These are phyloP conservation scores for Macrophomina pseudophaseolina DNA, from an alignment of 2,329 filamentous ascomycete species.

Conservation along the genomic window DNA sequence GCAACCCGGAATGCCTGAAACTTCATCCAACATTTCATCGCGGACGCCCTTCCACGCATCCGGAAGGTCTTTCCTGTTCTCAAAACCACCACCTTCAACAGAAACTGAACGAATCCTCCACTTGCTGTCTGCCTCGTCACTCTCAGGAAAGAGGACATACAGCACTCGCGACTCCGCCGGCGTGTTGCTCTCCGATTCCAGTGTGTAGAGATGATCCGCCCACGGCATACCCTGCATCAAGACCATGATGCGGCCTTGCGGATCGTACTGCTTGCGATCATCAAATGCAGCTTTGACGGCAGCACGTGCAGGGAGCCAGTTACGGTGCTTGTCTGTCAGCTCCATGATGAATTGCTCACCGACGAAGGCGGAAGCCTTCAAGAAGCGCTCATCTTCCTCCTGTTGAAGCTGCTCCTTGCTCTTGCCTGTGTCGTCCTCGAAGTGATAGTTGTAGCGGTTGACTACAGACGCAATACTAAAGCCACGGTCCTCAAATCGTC, in stretches of 20 bases:
- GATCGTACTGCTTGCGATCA: conserved; percentile 69
- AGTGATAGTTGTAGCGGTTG: conserved; percentile 76
- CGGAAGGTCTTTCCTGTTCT: conserved; percentile 88
- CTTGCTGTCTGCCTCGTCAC: conserved; percentile 72
- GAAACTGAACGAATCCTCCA: conserved; percentile 97
- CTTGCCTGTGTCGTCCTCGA: conserved; percentile 50
- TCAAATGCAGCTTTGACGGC: conserved; percentile 78
- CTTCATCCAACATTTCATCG: conserved; percentile 79
- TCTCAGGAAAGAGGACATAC: conserved; percentile 93
- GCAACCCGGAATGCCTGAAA: conserved; percentile 71
- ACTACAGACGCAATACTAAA: conserved; percentile 88
- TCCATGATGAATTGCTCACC: conserved; percentile 86
- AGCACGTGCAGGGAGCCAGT: conserved; percentile 87
- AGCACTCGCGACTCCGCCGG: conserved; percentile 65
- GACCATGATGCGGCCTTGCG: conserved; percentile 79
- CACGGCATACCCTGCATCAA: conserved; percentile 84
- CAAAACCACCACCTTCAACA: conserved; percentile 81
- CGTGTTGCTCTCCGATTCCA: conserved; percentile 66
- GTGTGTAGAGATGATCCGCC: conserved; percentile 93
- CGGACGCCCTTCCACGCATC: conserved; percentile 91
- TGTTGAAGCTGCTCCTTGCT: conserved; percentile 59
- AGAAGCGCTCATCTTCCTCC: conserved; percentile 81
- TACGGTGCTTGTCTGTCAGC: conserved; percentile 72
- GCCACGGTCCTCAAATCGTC: conserved; percentile 81
- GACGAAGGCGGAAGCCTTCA: conserved; percentile 77